phyloP scores from a whole-genome alignment of 2,329 filamentous ascomycete species.

The Fusarium concolor region DNA sequence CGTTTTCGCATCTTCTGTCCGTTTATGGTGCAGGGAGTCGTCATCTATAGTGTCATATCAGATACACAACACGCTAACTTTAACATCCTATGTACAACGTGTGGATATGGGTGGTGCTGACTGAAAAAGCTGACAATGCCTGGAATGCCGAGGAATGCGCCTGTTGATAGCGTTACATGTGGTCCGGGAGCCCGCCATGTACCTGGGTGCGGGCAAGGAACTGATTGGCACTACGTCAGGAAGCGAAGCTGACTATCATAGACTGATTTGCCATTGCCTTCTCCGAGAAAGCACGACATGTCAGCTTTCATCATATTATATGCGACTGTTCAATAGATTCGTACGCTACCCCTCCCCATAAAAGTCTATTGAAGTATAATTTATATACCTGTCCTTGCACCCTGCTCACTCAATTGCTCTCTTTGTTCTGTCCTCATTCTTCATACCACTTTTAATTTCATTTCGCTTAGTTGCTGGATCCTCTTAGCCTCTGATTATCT shows the following conservation, averaged over 20 bases:
- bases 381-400: constrained; percentile 23
- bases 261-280: constrained; percentile 28
- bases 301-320: constrained; percentile 38
- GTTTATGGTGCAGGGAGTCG: constrained; percentile 13
- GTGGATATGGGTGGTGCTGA: constrained; percentile 19
- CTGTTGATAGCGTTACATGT: constrained; percentile 34
- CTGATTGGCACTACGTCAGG: constrained; percentile 42
- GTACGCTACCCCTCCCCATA: constrained; percentile 24
- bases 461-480: neutral
- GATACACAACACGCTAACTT: constrained; percentile 14
- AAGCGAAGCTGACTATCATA: constrained; percentile 41
- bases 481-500: neutral
- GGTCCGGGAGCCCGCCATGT: constrained; percentile 24
- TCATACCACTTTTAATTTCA: constrained; percentile 7
- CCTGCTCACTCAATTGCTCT: constrained; percentile 10
- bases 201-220: constrained; percentile 26
- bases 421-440: constrained; percentile 5
- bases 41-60: constrained; percentile 22
- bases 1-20: constrained; percentile 39
- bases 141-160: constrained; percentile 28
- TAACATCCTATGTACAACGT: constrained; percentile 11
- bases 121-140: constrained; percentile 15
- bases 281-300: constrained; percentile 29
- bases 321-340: constrained; percentile 27
- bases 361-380: constrained; percentile 23